Conservation (phyloP, 768 basidiomycete genomes). For the Calocera viscosa region DNA sequence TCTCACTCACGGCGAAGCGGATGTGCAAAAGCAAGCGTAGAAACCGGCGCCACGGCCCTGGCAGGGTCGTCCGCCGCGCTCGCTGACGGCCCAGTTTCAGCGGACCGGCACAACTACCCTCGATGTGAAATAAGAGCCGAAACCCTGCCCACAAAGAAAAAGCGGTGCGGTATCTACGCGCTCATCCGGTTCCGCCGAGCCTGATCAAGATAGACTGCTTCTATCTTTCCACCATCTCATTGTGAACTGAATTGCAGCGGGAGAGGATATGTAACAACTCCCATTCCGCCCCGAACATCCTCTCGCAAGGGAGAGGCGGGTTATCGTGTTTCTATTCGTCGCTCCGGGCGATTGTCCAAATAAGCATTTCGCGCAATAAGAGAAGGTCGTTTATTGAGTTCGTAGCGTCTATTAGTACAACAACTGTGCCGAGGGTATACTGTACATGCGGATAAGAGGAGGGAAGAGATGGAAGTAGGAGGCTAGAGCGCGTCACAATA, state of each 20-base stretch:
- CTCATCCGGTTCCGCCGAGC: background rate
- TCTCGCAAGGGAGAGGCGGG: background rate
- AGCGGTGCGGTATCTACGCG: background rate
- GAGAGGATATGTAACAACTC: background rate
- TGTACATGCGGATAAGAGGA: background rate
- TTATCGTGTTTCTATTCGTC: background rate
- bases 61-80: background rate
- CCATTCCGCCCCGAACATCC: background rate
- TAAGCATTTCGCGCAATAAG: background rate
- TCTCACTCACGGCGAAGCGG: background rate
- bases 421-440: constrained; percentile 6
- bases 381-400: background rate
- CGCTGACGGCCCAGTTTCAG: background rate
- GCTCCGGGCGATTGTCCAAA: background rate
- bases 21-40: no score
- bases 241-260: background rate
- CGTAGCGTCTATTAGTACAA: background rate
- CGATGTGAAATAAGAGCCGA: no score
- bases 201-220: background rate
- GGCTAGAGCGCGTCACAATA: constrained; percentile 7
- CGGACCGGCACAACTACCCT: background rate
- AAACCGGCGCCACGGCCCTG: background rate
- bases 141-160: background rate
- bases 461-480: background rate
- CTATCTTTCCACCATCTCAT: background rate